Evolutionary conservation across 306 rosid genomes (phyloP).

Genomic region (cucumber (Cucumis sativus)): DNA sequence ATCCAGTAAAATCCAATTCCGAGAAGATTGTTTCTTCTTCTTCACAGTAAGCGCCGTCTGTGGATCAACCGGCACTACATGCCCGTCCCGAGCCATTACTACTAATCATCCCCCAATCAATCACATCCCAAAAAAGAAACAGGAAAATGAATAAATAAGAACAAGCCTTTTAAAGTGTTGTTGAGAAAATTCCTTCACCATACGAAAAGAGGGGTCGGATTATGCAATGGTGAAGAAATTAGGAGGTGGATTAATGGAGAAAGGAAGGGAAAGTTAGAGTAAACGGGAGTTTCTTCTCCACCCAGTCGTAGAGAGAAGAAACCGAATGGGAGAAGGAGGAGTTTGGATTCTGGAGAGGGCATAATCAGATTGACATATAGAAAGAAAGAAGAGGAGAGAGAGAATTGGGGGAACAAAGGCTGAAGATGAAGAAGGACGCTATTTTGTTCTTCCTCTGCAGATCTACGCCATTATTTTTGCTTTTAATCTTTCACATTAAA

Average conservation of each 20-base stretch:
- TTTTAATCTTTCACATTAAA: not conserved
- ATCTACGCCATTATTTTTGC: not conserved
- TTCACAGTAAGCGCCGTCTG: slow-evolving; percentile 32
- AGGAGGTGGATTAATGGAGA: not conserved
- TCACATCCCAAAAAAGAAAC: slow-evolving; percentile 8
- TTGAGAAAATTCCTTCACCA: not conserved
- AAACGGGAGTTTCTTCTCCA: slow-evolving; percentile 1
- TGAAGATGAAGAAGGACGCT: not conserved
- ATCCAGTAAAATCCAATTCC: slow-evolving; percentile 79
- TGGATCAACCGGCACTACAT: slow-evolving; percentile 63
- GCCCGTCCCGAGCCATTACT: slow-evolving; percentile 66
- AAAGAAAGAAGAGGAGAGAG: not conserved
- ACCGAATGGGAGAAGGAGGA: not conserved
- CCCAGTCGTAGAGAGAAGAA: slow-evolving; percentile 4
- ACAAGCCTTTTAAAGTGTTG: not conserved
- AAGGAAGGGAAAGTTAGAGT: not conserved
- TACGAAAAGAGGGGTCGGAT: not conserved
- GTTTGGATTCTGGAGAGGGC: not conserved
- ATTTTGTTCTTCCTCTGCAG: not conserved
- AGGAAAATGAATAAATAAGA: not conserved
- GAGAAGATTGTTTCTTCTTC: slow-evolving; percentile 62
- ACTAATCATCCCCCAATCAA: slow-evolving; percentile 24
- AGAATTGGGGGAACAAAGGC: not conserved
- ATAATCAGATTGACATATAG: not conserved
- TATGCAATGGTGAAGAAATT: not conserved